Evolutionary conservation across 2,329 filamentous ascomycete genomes (phyloP), one percentile per base, ranked within the genome.

Genomic region (Penicillium rolfsii): DNA sequence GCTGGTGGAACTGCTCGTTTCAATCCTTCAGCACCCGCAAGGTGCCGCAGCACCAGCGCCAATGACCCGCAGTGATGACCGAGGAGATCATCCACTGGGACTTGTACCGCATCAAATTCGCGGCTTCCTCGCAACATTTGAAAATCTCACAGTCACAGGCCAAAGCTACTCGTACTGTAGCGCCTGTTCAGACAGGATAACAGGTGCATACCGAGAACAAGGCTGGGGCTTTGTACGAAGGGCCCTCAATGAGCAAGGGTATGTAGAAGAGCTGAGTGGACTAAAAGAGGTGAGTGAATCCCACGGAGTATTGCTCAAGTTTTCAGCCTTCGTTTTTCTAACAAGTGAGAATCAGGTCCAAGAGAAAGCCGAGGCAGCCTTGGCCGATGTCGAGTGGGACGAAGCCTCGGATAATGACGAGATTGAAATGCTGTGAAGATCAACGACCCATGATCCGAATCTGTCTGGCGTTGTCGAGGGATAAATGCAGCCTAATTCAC

Each of bases 1-100:
- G 36, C 84, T 97, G 5, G 94, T 98, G 52, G 95, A 99, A 76
- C 83, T 98, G 5, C 84, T 99, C 30, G 88, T 93, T 9, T 96
- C 91, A 60, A 80, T 97, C 38, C 81, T 97, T 9, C 95, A 99
- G 73, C 94, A 97, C 73, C 93, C 93, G 0, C 80, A 83, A 24
- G 77, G 76, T 41, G 72, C 73, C 53, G 68, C 74, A 14, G 80
- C 80, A 33, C 77, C 78, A 46, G 77, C 78, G 45, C 73, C 78
- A 7, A 58, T 64, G 4, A 69, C 68, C 26, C 61, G 66, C 36
- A 65, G 68, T 28, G 68, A 77, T n/a, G 73, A 78, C 40, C 68
- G 67, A 55, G 75, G 70, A 19, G 70, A 77, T 16, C 80, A 83
- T 63, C 81, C 81, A 35, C 73, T 83, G 16, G 81, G 81, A 33